Base-by-base conservation (phyloP, 2,329 filamentous ascomycete genomes). In the Dactylellina leptospora region DNA sequence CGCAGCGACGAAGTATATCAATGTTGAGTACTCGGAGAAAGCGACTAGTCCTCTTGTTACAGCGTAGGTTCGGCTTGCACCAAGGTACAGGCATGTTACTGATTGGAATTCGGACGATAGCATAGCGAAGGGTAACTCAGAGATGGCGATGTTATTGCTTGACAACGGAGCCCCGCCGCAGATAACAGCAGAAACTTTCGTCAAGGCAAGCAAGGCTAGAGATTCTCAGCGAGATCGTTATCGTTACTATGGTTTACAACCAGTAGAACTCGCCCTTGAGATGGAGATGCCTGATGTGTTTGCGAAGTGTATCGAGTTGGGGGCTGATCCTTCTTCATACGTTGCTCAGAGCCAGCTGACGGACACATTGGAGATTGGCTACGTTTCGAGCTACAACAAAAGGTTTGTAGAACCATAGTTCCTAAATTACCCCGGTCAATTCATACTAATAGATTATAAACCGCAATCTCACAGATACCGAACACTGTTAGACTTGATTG, bases 301-400 rank as follows among this genome's bases (percentile, higher is more conserved):
- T 0, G 76, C 85, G 2, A 80, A 84, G 33, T 82, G 96, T 1
- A 78, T 96, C 1, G 80, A 85, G 11, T 81, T 81, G 11, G 90
- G 90, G 0, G 89, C 84, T 2, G 84, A 93, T 78, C 83, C 87
- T 0, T 90, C 90, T 73, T 82, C 83, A 0, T 75, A 91, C 40
- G 84, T 38, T 30, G 9, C 36, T n/a, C 13, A 18, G 23, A 44
- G 47, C 30, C 10, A 40, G 6, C 45, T 42, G 42, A 10, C 10
- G 23, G 58, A 60, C 4, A 28, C 11, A 4, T 10, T 56, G 6
- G 5, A 45, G 3, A 18, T 40, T 10, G 42, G 27, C 1, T 25
- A 79, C 1, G 36, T 78, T 0, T 61, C 77, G 1, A 66, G 83
- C 0, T 76, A 84, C 25, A 55, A 76, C 5, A 23, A 36, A 23